Evolutionary conservation across 1,284 basidiomycete genomes (phyloP), one percentile per base, ranked within the genome.

Genomic region (Neonothopanus nambi): DNA sequence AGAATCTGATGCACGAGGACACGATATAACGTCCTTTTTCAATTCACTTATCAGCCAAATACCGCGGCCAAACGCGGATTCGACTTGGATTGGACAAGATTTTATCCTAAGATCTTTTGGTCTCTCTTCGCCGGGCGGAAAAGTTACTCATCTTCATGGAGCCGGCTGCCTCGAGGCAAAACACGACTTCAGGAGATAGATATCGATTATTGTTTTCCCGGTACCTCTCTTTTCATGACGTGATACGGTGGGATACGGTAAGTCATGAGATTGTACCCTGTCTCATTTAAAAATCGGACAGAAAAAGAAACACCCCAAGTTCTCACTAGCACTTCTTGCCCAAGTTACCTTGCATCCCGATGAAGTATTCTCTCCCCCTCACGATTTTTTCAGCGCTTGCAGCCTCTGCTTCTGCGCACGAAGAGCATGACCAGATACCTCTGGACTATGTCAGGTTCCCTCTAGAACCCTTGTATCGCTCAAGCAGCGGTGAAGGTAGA

Each of bases 371-470:
- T 55, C 62, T 45, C 45, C 55, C 44, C 40, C 55, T 57, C 46
- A 54, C 47, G 42, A 67, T 59, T 57, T 57, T 56, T 39, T 28
- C 64, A 55, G 55, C 60, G 46, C 41, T 63, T 56, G 59, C 59
- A n/a, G 55, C 57, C 48, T 49, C 60, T 43, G 46, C 61, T 40
- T 24, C 39, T 30, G 74, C 72, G 8, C 76, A 78, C 58, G 64
- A 65, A 21, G 67, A 71, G 28, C 73, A 79, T 51, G 69, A 76
- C 40, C 85, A 88, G 64, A 73, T 84, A 58, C 86, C 85, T 39
- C 63, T 87, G 43, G 82, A 76, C 60, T 87, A 85, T 61, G 75
- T 84, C 56, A 80, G 77, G 51, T 87, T 76, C 61, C 86, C 85
- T 6, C 79, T 78, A 64, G 79, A 85, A 58, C 81, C 77, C 2